Evolutionary conservation across 495 filamentous ascomycete species (phyloP), one percentile per base, ranked within the genome.

Genomic region (Xylaria curta): DNA sequence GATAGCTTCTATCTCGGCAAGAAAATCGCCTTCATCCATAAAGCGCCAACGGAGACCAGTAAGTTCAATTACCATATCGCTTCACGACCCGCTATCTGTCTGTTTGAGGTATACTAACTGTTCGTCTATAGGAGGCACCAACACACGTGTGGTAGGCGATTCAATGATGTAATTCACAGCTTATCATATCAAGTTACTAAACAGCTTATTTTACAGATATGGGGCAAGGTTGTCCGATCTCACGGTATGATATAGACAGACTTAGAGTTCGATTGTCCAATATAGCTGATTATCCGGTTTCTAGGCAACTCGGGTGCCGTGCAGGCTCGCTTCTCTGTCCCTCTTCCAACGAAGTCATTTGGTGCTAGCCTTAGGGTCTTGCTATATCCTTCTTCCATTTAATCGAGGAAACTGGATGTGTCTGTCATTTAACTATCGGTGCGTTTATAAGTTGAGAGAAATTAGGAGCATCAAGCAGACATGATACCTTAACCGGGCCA

Each of bases 21-120:
- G 90, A 93, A 91, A 84, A 89, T 97, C 80, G 94, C 94, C 78
- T 97, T 93, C 85, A 93, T 98, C 82, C 97, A 97, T 86, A 91
- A 93, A 72, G 95, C 90, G 71, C 89, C 91, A 84, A 90, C 88
- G 84, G 93, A 96, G 87, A 86, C 93, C 75, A 92, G 93, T 69
- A 61, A 26, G 66, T 69, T 68, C 38, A 17, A 19, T 24, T 28
- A 31, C 44, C 8, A 38, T 19, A 46, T 13, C 2, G 17, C 42
- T 62, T 28, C 4, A 62, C 10, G 21, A 10, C 38, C 4, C 60
- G 21, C 38, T 13, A 15, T 47, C 1, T 19, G 19, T 4, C 3
- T 49, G 13, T 36, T 69, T 26, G 38, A 24, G 40, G 26, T 8
- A 38, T 60, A 49, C 54, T 69, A 49, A 69, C 54, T 10, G 36